These are phyloP conservation scores for Ophiosphaerella narmari DNA, from an alignment of 2,329 filamentous ascomycete species.

Conservation along the genomic window DNA sequence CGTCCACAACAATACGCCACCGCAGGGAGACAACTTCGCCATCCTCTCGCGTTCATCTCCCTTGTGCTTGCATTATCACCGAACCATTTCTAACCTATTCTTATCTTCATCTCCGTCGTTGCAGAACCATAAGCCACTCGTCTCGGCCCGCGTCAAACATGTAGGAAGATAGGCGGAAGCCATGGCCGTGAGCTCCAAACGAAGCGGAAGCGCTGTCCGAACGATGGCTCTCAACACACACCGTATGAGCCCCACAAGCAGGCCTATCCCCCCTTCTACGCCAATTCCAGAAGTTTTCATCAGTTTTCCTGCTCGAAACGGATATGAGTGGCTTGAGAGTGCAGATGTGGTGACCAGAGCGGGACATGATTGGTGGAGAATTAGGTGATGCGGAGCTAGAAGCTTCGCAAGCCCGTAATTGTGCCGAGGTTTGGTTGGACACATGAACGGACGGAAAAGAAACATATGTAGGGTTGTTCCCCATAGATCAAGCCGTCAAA, in stretches of 20 bases:
- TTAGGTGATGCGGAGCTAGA: not conserved
- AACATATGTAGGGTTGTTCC: constrained; percentile 3
- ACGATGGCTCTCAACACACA: not conserved
- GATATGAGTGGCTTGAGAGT: not conserved
- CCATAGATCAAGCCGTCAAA: not conserved
- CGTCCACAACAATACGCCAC: too few species aligned
- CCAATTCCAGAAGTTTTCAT: constrained; percentile 1
- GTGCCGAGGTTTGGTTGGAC: constrained; percentile 1
- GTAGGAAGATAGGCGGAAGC: not conserved
- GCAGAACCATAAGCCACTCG: not conserved
- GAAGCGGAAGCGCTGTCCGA: not conserved
- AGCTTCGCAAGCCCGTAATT: not conserved
- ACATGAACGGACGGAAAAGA: not conserved
- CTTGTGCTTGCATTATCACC: not conserved
- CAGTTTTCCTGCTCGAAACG: not conserved
- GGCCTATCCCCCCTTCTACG: not conserved
- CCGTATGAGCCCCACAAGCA: not conserved
- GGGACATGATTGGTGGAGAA: not conserved
- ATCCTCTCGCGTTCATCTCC: constrained; percentile 4
- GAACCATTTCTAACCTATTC: not conserved
- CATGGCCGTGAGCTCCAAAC: not conserved
- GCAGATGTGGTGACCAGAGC: not conserved
- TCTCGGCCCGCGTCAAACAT: not conserved
- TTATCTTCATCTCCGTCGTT: constrained; percentile 1
- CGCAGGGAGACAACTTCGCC: too few species aligned